A percentile compares a stretch with the other conserved stretches of the same genome.
phyloP scores from a whole-genome alignment of 768 basidiomycete genomes.

The Coprinopsis cinerea region DNA sequence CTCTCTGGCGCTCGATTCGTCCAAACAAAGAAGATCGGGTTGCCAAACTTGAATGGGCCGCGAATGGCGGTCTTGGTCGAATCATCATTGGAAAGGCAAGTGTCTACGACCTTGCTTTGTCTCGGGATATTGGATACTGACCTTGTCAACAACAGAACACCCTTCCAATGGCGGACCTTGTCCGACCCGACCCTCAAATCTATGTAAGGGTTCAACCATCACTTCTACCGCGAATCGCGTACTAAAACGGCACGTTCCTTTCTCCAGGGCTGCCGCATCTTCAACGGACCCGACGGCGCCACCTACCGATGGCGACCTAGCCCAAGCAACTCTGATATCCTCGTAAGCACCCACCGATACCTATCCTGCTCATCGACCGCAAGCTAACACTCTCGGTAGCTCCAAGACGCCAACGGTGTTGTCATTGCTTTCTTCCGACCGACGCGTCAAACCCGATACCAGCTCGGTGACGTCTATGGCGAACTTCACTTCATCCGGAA shows the following conservation, averaged over 20 bases:
- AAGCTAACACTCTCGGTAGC: constrained; percentile 34
- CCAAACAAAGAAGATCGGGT: constrained; percentile 84
- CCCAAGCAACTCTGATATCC: constrained; percentile 47
- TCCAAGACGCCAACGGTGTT: constrained; percentile 63
- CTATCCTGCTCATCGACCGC: constrained; percentile 14
- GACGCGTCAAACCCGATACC: constrained; percentile 72
- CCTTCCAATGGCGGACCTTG: constrained; percentile 78
- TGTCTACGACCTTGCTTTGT: constrained; percentile 12
- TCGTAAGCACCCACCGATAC: constrained; percentile 37
- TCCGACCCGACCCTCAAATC: constrained; percentile 58
- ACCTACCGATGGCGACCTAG: constrained; percentile 79
- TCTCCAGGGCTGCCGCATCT: constrained; percentile 55
- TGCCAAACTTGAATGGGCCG: constrained; percentile 83
- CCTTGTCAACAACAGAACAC: constrained; percentile 47
- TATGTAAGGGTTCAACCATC: constrained; percentile 39
- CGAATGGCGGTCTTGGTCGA: constrained; percentile 78
- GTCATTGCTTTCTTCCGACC: constrained; percentile 79
- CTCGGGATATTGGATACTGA: constrained; percentile 19
- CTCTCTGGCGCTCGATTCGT: constrained; percentile 75
- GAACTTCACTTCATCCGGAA: constrained; percentile 79
- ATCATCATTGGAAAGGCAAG: constrained; percentile 79
- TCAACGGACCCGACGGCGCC: constrained; percentile 79
- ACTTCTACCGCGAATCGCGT: constrained; percentile 7
- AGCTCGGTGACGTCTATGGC: constrained; percentile 81
- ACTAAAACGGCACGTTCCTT: constrained; percentile 12